Evolutionary conservation across 148 eudicot species (phyloP), one percentile per base, ranked within the genome.

Genomic region (Selenicereus undatus): DNA sequence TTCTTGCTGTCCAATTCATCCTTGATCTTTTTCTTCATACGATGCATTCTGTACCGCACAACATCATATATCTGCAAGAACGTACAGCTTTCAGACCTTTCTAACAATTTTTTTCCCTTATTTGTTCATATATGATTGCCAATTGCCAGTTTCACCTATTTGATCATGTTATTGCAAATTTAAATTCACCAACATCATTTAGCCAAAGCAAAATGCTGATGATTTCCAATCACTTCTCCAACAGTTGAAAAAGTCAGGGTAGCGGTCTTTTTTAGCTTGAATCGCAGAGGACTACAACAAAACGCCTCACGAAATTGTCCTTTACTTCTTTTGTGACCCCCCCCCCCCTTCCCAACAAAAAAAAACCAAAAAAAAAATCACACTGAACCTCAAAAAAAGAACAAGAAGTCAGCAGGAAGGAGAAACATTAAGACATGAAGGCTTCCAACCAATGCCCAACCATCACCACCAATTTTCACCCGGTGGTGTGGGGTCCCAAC

Each of bases 1-100:
- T 97, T 97, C 91, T 91, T 97, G 90, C 93, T 90, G 71, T 97
- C 99, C 81, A 97, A 78, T 76, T 97, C 98, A 86, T 97, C 99
- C 89, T 93, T 97, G 81, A 97, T 76, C 81, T 91, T 94, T 86
- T 97, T 94, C 90, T 86, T 92, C 98, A 97, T 94, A 22, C 97
- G 95, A 71, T 94, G 96, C 86, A 92, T 85, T 83, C 98, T 88
- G 78, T 97, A 97, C 89, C 99, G 90, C 78, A 97, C 99, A 43
- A 97, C 95, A 86, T 97, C 98, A 85, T 91, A 91, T 76, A 96
- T 91, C 99, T 95, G 95, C 92, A 87, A 76, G 74, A 80, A 54
- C 75, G 39, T 18, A 73, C 80, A 27, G 16, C 62, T 80, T 48
- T 71, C 36, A 78, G 56, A 32, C 50, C 64, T 58, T 62, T 69